A percentile compares a stretch with the other conserved stretches of the same genome.
These are phyloP conservation scores for Xerophyta viscosa DNA, from an alignment of 106 monocot species.

Conservation along the genomic window DNA sequence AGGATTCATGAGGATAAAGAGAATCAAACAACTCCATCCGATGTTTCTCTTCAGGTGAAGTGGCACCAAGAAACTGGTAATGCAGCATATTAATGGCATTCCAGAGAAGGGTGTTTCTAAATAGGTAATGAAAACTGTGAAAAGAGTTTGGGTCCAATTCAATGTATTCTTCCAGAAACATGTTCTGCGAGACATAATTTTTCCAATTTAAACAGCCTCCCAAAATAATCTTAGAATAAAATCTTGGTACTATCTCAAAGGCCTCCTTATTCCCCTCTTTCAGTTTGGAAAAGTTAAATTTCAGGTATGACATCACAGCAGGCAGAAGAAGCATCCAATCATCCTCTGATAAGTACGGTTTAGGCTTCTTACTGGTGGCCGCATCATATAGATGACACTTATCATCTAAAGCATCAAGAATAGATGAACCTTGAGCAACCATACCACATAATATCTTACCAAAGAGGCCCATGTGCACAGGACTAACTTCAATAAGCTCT, in stretches of 20 bases:
- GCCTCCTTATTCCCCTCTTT: constrained; percentile 14
- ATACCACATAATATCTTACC: constrained; percentile 45
- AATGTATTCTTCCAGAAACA: constrained; percentile 58
- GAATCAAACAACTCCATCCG: constrained; percentile 45
- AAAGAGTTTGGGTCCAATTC: constrained; percentile 13
- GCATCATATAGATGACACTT: constrained; percentile 2
- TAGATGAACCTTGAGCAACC: constrained; percentile 27
- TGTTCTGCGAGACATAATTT: constrained; percentile 23
- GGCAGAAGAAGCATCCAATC: constrained; percentile 67
- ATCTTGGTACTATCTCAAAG: constrained; percentile 21
- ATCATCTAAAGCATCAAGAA: constrained; percentile 15
- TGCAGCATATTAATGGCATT: constrained; percentile 61
- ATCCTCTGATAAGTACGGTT: constrained; percentile 25
- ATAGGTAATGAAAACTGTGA: constrained; percentile 34
- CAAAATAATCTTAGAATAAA: constrained; percentile 61
- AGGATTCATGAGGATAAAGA: constrained; percentile 21
- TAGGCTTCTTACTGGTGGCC: constrained; percentile 5
- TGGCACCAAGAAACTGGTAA: constrained; percentile 23
- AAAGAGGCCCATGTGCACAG: constrained; percentile 54
- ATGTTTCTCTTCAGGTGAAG: constrained; percentile 23
- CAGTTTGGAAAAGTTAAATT: constrained; percentile 10
- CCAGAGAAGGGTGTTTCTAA: constrained; percentile 53
- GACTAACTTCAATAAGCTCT: constrained; percentile 53
- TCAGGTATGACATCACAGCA: constrained; percentile 56
- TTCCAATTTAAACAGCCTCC: constrained; percentile 67